phyloP scores from a whole-genome alignment of 75 land plant species.

The Selaginella moellendorffii region DNA sequence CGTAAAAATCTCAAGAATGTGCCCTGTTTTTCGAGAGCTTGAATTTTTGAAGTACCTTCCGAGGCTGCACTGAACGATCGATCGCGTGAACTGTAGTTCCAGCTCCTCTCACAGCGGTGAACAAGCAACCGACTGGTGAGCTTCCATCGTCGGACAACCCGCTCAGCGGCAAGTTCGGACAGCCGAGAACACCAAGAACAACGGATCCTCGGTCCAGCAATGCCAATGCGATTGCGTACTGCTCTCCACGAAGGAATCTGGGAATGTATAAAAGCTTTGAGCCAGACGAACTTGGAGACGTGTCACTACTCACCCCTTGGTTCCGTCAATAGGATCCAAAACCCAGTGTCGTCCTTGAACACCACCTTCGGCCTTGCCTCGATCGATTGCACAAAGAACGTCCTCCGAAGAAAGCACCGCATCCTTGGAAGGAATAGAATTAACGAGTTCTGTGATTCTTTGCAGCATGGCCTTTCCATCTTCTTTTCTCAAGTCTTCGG shows the following conservation, averaged over 20 bases:
- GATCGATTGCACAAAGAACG: constrained; percentile 70
- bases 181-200: constrained; percentile 78
- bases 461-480: constrained; percentile 39
- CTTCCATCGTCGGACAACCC: constrained; percentile 19
- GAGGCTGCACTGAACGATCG: constrained; percentile 25
- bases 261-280: no score
- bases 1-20: constrained; percentile 46
- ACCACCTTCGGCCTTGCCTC: constrained; percentile 87
- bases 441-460: constrained; percentile 78
- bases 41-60: constrained; percentile 26
- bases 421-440: constrained; percentile 49
- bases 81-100: constrained; percentile 68
- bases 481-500: constrained; percentile 62
- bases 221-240: constrained; percentile 82
- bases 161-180: constrained; percentile 70
- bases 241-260: neutral
- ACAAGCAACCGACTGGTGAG: constrained; percentile 61
- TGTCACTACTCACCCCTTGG: constrained; percentile 62
- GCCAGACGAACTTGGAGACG: neutral
- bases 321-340: constrained; percentile 98
- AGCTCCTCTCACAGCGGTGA: constrained; percentile 60
- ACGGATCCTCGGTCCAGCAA: constrained; percentile 77
- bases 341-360: constrained; percentile 82
- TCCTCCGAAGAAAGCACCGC: constrained; percentile 36
- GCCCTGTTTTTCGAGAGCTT: no score